Conservation (phyloP, 805 yeast species). For the Starmerella floricola region DNA sequence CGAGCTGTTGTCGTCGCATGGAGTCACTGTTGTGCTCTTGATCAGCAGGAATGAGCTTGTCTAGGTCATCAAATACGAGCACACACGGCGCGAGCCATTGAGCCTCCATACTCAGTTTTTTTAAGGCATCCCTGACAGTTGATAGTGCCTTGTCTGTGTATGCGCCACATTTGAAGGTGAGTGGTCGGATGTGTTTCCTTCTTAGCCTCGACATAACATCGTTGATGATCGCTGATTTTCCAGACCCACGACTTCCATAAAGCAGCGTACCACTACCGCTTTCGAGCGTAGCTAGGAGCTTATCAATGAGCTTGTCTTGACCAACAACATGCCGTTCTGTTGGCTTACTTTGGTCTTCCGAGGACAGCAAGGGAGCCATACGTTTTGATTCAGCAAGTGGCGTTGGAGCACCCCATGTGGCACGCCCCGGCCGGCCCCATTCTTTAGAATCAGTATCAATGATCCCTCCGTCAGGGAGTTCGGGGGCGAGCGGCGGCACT, state of each 20-base stretch:
- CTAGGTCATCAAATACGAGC: conserved; percentile 66
- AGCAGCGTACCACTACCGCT: conserved; percentile 48
- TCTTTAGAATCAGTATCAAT: conserved; percentile 10
- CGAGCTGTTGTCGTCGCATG: conserved; percentile 47
- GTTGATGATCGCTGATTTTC: conserved; percentile 51
- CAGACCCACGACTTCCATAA: conserved; percentile 70
- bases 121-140: conserved; percentile 35
- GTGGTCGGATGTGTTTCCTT: conserved; percentile 34
- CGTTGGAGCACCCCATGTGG: conserved; percentile 15
- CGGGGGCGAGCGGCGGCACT: conserved; percentile 13
- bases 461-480: conserved; percentile 18
- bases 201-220: conserved; percentile 33
- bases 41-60: conserved; percentile 58
- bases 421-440: conserved; percentile 7
- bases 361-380: conserved; percentile 3
- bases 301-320: conserved; percentile 36
- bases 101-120: conserved; percentile 38
- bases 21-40: conserved; percentile 45
- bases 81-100: conserved; percentile 73
- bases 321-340: conserved; percentile 39
- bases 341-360: neutral
- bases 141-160: conserved; percentile 44
- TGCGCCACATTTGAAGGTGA: conserved; percentile 44
- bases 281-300: conserved; percentile 33
- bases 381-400: conserved; percentile 18